Conservation (phyloP, 164 flowering plant species). For the Sextonia rubra region DNA sequence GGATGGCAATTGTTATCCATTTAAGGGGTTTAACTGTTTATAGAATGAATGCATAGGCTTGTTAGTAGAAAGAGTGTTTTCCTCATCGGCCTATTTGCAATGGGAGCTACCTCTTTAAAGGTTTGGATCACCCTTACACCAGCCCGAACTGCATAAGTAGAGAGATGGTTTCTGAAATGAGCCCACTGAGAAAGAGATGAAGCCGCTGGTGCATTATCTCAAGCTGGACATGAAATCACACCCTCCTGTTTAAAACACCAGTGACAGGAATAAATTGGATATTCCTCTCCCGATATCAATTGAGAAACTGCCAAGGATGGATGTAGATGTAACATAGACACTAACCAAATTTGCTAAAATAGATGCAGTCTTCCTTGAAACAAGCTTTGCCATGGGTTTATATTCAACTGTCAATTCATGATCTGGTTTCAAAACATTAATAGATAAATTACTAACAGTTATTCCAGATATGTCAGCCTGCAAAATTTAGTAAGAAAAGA, state of each 20-base stretch:
- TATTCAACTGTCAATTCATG: constrained; percentile 40
- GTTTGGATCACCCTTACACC: not conserved
- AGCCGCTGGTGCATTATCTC: not conserved
- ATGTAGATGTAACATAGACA: constrained; percentile 1
- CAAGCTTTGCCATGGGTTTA: constrained; percentile 83
- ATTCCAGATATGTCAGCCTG: constrained; percentile 46
- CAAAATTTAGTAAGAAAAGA: constrained; percentile 7
- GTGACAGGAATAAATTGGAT: not conserved
- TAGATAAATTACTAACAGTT: constrained; percentile 26
- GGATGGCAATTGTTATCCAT: not conserved
- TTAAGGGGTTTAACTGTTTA: too few species aligned
- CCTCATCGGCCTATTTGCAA: not conserved
- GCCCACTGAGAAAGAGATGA: too few species aligned
- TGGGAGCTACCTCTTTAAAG: not conserved
- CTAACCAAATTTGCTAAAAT: constrained; percentile 74
- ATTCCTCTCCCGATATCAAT: not conserved
- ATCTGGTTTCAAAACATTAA: constrained; percentile 29
- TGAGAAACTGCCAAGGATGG: not conserved
- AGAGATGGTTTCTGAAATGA: too few species aligned
- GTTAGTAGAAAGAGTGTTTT: not conserved
- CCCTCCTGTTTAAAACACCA: not conserved
- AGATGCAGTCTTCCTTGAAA: constrained; percentile 60
- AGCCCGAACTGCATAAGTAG: not conserved
- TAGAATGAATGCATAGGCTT: not conserved
- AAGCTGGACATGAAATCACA: not conserved